Percentiles rank a stretch among this genome's conserved stretches.
These are phyloP conservation scores for Talaromyces funiculosus DNA, from an alignment of 2,329 filamentous ascomycete species.

Conservation along the genomic window DNA sequence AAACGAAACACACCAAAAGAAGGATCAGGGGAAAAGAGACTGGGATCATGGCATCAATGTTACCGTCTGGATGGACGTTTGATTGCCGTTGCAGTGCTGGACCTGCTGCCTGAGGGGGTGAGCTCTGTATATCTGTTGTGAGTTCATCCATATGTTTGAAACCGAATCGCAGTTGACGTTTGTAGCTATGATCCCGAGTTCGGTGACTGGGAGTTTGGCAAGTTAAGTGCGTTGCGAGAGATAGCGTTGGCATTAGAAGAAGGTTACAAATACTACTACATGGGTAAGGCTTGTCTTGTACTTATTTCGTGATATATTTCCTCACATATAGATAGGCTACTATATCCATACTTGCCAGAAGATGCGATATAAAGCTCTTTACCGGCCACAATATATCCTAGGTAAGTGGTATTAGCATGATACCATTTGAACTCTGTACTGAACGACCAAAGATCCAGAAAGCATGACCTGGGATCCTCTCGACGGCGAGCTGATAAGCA, in stretches of 20 bases:
- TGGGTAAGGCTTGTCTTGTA: conserved; percentile 42
- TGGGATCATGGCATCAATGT: conserved; percentile 48
- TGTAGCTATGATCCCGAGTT: conserved; percentile 55
- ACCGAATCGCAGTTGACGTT: too few relatives aligned
- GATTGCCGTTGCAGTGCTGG: conserved; percentile 45
- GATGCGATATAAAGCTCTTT: conserved; percentile 48
- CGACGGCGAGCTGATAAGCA: conserved; percentile 36
- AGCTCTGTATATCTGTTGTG: conserved; percentile 49
- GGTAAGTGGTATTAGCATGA: conserved; percentile 27
- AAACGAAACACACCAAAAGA: conserved; percentile 33
- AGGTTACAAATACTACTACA: conserved; percentile 58
- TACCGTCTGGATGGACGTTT: conserved; percentile 46
- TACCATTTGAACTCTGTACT: neutral
- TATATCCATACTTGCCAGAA: conserved; percentile 56
- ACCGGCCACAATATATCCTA: conserved; percentile 44
- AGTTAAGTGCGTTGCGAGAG: conserved; percentile 57
- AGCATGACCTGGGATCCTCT: conserved; percentile 41
- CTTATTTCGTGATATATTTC: neutral
- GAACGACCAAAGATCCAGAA: conserved; percentile 38
- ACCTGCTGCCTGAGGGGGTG: conserved; percentile 42
- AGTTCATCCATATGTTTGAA: conserved; percentile 14
- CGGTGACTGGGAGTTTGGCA: conserved; percentile 57
- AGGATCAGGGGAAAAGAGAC: conserved; percentile 35
- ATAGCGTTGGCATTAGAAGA: conserved; percentile 51
- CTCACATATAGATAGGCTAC: conserved; percentile 41